Conservation (phyloP, 148 eudicot species). For the Vaccinium darrowii region DNA sequence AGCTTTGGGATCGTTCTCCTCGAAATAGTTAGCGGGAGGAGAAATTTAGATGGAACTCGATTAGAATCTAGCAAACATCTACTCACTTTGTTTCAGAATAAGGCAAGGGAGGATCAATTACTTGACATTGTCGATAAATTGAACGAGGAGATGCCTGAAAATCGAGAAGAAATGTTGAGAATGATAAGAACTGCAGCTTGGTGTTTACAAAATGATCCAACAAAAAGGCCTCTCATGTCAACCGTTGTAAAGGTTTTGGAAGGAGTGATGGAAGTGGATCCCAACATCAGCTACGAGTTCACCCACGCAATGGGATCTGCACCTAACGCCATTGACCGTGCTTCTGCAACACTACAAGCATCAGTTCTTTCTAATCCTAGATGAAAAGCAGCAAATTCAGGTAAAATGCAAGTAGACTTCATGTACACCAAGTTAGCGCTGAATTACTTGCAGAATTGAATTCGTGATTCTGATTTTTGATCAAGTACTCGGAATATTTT, state of each 20-base stretch:
- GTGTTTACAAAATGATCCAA: conserved; percentile 19
- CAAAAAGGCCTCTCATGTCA: conserved; percentile 15
- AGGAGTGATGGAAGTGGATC: conserved; percentile 21
- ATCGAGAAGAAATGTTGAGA: conserved; percentile 8
- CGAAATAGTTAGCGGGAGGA: conserved; percentile 13
- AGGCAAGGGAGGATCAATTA: conserved; percentile 11
- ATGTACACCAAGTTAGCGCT: neutral
- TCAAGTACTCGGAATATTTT: neutral
- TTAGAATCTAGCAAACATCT: conserved; percentile 12
- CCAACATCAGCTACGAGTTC: conserved; percentile 11
- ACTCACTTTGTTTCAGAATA: conserved; percentile 13
- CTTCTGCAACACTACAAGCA: conserved; percentile 5
- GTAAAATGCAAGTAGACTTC: neutral
- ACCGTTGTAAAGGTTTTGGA: conserved; percentile 24
- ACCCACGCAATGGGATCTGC: conserved; percentile 7
- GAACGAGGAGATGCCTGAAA: neutral
- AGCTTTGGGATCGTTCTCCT: conserved; percentile 21
- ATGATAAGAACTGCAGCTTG: conserved; percentile 20
- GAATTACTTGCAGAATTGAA: neutral
- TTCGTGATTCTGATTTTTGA: neutral
- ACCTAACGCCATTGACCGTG: neutral
- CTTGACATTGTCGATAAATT: conserved; percentile 10
- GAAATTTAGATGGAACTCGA: conserved; percentile 12
- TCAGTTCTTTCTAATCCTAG: conserved; percentile 23
- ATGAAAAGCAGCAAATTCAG: neutral